Evolutionary conservation across 805 yeast species (phyloP).

Genomic region (Schwanniomyces occidentalis): DNA sequence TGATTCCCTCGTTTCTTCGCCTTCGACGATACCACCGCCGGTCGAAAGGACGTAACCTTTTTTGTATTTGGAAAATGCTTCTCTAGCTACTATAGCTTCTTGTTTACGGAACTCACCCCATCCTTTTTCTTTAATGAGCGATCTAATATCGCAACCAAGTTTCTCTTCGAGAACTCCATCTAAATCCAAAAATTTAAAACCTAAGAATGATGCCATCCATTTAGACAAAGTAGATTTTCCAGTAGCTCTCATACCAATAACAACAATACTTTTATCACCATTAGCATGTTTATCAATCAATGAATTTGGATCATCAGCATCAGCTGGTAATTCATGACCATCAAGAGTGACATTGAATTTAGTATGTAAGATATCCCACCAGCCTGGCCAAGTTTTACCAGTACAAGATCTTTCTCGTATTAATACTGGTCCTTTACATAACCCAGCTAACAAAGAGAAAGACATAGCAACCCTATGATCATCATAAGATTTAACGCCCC

Average conservation of each 20-base stretch:
- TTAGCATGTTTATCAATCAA: slow-evolving; percentile 26
- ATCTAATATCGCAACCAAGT: slow-evolving; percentile 53
- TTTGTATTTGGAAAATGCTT: slow-evolving; percentile 40
- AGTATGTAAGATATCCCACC: slow-evolving; percentile 94
- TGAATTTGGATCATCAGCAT: slow-evolving; percentile 16
- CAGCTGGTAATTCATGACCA: slow-evolving; percentile 61
- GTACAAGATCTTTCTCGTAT: slow-evolving; percentile 89
- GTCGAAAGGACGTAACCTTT: slow-evolving; percentile 76
- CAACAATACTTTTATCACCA: slow-evolving; percentile 60
- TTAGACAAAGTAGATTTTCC: slow-evolving; percentile 87
- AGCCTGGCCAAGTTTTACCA: slow-evolving; percentile 99
- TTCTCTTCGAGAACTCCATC: slow-evolving; percentile 69
- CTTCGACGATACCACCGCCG: slow-evolving; percentile 96
- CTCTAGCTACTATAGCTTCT: slow-evolving; percentile 60
- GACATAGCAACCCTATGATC: slow-evolving; percentile 99
- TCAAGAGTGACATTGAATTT: slow-evolving; percentile 62
- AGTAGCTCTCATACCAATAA: slow-evolving; percentile 98
- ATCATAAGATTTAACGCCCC: slow-evolving; percentile 79
- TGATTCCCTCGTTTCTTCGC: slow-evolving; percentile 59
- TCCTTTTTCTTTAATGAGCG: slow-evolving; percentile 61
- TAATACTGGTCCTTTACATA: slow-evolving; percentile 60
- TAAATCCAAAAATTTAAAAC: slow-evolving; percentile 70
- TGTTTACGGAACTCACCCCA: slow-evolving; percentile 84
- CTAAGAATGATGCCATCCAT: slow-evolving; percentile 72
- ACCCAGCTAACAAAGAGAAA: slow-evolving; percentile 82